phyloP scores from a whole-genome alignment of 345 rosid species.

The Citrus inodora region DNA sequence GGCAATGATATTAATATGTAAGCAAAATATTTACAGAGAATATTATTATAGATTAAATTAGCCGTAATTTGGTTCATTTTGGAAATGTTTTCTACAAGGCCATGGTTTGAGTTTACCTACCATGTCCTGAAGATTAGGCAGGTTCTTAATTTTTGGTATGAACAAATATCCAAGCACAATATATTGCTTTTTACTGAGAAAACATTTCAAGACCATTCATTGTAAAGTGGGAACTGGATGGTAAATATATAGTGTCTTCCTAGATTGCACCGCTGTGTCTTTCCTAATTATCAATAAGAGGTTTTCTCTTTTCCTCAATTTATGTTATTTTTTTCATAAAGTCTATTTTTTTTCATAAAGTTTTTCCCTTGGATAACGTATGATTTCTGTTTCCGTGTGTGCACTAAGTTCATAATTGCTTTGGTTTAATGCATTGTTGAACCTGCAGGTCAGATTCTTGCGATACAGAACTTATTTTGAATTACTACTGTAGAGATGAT shows the following conservation, averaged over 20 bases:
- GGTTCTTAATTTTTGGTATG: not conserved
- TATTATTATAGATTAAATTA: not conserved
- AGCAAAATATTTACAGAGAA: not conserved
- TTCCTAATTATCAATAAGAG: not conserved
- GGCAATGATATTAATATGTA: not conserved
- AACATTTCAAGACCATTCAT: not conserved
- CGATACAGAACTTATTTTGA: constrained; percentile 39
- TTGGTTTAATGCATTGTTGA: constrained; percentile 15
- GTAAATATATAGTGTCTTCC: not conserved
- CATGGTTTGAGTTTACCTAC: not conserved
- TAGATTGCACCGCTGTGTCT: not conserved
- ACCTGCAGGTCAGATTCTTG: constrained; percentile 74
- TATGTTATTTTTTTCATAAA: not conserved
- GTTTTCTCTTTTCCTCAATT: not conserved
- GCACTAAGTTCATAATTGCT: constrained; percentile 5
- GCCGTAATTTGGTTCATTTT: not conserved
- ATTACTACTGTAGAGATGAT: constrained; percentile 64
- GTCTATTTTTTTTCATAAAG: not conserved
- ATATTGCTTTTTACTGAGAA: not conserved
- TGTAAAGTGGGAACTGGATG: not conserved
- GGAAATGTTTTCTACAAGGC: not conserved
- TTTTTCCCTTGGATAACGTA: not conserved
- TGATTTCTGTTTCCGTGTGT: not conserved
- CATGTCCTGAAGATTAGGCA: not conserved
- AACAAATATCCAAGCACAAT: not conserved